Evolutionary conservation across 345 rosid genomes (phyloP).

Genomic region (Stellera chamaejasme): DNA sequence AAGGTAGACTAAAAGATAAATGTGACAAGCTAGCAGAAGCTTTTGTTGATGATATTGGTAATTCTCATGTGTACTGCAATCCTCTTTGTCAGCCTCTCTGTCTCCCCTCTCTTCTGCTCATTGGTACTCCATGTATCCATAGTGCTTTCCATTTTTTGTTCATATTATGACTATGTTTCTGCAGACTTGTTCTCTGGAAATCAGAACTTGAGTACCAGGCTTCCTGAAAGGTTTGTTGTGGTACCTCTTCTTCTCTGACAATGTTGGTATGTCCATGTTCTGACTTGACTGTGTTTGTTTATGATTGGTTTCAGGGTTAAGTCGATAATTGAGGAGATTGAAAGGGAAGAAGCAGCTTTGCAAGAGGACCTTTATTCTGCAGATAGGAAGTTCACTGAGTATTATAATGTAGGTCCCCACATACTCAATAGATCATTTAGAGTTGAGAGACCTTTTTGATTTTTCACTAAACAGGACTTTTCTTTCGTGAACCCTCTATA

Average conservation of each 20-base stretch:
- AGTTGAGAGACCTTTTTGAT: neutral
- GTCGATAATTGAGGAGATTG: conserved; percentile 88
- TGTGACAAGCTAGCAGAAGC: conserved; percentile 88
- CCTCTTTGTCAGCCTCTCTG: neutral
- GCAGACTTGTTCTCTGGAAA: conserved; percentile 66
- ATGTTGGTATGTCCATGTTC: neutral
- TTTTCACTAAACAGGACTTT: conserved; percentile 1
- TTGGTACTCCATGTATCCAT: conserved; percentile 8
- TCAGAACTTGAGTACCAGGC: conserved; percentile 70
- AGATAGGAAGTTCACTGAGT: conserved; percentile 89
- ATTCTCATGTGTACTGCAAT: neutral
- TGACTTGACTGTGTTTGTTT: neutral
- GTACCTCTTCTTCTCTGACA: conserved; percentile 9
- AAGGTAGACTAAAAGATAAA: conserved; percentile 67
- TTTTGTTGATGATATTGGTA: conserved; percentile 87
- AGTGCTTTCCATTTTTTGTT: neutral
- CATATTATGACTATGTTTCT: conserved; percentile 2
- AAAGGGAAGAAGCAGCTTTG: conserved; percentile 84
- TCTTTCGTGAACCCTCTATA: neutral
- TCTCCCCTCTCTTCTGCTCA: conserved; percentile 5
- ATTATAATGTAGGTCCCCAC: conserved; percentile 64
- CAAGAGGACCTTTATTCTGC: conserved; percentile 92
- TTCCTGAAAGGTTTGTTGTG: conserved; percentile 80
- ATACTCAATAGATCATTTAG: conserved; percentile 1
- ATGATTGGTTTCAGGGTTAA: conserved; percentile 55